Evolutionary conservation across 768 basidiomycete species (phyloP).

Genomic region (Kwoniella sp.): DNA sequence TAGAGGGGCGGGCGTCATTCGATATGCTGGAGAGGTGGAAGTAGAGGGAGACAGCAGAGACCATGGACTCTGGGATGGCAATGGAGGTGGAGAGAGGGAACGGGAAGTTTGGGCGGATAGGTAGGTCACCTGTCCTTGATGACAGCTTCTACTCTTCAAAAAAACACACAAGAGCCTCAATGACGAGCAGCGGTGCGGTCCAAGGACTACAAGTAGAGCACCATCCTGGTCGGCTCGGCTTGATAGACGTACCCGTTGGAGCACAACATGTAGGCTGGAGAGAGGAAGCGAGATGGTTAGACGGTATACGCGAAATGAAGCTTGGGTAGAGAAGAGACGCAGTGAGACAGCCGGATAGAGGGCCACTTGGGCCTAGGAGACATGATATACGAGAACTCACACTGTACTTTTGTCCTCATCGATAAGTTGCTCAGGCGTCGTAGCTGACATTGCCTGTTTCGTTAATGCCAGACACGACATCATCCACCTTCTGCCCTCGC

Average conservation of each 20-base stretch:
- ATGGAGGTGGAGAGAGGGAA: constrained; percentile 47
- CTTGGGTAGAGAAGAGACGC: too few relatives aligned
- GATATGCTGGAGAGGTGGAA: constrained; percentile 49
- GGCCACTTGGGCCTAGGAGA: too few relatives aligned
- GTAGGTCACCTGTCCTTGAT: constrained; percentile 60
- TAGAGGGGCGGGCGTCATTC: neutral
- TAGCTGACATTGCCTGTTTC: constrained; percentile 4
- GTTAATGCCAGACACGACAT: constrained; percentile 69
- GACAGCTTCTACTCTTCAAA: constrained; percentile 7
- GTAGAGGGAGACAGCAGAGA: neutral
- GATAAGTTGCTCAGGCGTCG: neutral
- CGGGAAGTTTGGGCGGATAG: constrained; percentile 74
- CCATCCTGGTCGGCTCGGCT: too few relatives aligned
- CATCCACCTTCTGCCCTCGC: constrained; percentile 69
- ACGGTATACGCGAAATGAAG: too few relatives aligned
- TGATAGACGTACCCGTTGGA: too few relatives aligned
- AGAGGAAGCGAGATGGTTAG: too few relatives aligned
- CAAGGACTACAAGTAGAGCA: too few relatives aligned
- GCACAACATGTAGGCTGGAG: too few relatives aligned
- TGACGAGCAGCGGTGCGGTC: too few relatives aligned
- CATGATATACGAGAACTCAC: too few relatives aligned
- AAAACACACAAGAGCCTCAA: too few relatives aligned
- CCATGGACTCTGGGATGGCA: constrained; percentile 34
- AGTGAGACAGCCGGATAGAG: too few relatives aligned
- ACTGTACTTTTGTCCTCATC: neutral